Conservation (phyloP, 1,284 basidiomycete genomes). For the Cystobasidium sp. region DNA sequence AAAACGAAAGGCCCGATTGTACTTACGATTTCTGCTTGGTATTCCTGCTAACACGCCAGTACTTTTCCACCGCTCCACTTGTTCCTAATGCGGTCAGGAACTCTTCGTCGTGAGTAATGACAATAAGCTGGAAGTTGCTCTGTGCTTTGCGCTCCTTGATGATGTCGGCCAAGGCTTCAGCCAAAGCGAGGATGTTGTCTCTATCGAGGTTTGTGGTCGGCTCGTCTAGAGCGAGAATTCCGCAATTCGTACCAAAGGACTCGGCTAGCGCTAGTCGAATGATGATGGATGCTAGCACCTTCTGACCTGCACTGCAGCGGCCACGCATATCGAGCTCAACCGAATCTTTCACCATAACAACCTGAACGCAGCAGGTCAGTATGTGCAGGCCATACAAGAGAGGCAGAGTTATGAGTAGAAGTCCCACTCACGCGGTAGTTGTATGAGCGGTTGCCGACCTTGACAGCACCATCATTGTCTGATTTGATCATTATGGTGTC, state of each 20-base stretch:
- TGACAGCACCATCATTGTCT: constrained; percentile 77
- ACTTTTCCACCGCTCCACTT: constrained; percentile 85
- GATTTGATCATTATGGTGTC: constrained; percentile 96
- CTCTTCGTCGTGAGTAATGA: constrained; percentile 90
- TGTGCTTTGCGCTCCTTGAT: constrained; percentile 87
- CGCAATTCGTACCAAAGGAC: constrained; percentile 96
- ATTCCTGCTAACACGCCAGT: constrained; percentile 71
- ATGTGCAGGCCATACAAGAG: neutral
- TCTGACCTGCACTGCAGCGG: constrained; percentile 96
- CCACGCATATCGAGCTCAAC: constrained; percentile 99
- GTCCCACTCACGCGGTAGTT: constrained; percentile 81
- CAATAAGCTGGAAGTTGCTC: constrained; percentile 93
- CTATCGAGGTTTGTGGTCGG: constrained; percentile 96
- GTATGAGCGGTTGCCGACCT: constrained; percentile 83
- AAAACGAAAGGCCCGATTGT: neutral
- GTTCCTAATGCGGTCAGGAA: constrained; percentile 82
- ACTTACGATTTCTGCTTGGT: constrained; percentile 68
- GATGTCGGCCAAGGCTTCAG: constrained; percentile 87
- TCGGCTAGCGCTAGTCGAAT: constrained; percentile 97
- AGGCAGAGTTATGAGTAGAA: neutral
- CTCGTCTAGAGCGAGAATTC: constrained; percentile 95
- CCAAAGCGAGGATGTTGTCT: constrained; percentile 94
- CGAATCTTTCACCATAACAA: constrained; percentile 98
- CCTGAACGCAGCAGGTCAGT: constrained; percentile 60
- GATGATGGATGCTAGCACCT: constrained; percentile 98